A percentile compares a stretch with the other conserved stretches of the same genome.
phyloP scores from a whole-genome alignment of 768 basidiomycete species.

The Calvatia gigantea region DNA sequence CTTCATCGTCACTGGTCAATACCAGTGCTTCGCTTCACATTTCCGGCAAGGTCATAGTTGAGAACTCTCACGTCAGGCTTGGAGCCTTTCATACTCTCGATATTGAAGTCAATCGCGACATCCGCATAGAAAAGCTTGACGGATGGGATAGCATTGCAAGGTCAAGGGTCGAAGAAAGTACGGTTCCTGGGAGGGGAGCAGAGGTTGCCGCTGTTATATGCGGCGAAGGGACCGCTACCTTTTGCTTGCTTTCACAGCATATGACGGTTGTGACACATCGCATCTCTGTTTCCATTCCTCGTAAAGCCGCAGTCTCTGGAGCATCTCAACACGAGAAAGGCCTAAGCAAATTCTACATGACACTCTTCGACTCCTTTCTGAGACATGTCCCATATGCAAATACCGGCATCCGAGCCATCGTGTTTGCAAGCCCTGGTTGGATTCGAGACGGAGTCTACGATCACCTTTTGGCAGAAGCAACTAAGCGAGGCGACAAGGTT shows the following conservation, averaged over 20 bases:
- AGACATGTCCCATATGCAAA: slow-evolving; percentile 86
- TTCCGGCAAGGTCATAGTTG: slow-evolving; percentile 78
- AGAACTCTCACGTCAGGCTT: slow-evolving; percentile 87
- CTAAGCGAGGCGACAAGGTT: slow-evolving; percentile 74
- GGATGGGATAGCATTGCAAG: slow-evolving; percentile 93
- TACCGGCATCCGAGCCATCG: slow-evolving; percentile 76
- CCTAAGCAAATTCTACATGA: slow-evolving; percentile 75
- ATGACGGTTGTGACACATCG: slow-evolving; percentile 94
- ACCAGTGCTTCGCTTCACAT: slow-evolving; percentile 72
- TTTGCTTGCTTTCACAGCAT: slow-evolving; percentile 94
- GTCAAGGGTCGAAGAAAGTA: slow-evolving; percentile 80
- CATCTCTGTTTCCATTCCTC: slow-evolving; percentile 83
- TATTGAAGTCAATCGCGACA: slow-evolving; percentile 85
- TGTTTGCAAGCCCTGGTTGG: slow-evolving; percentile 97
- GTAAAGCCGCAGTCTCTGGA: slow-evolving; percentile 82
- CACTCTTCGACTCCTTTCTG: slow-evolving; percentile 81
- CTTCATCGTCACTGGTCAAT: slow-evolving; percentile 28
- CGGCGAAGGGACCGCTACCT: slow-evolving; percentile 92
- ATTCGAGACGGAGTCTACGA: slow-evolving; percentile 86
- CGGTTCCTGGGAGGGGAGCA: slow-evolving; percentile 90
- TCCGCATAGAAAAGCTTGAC: slow-evolving; percentile 81
- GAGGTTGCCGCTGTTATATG: slow-evolving; percentile 96
- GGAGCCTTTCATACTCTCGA: slow-evolving; percentile 96
- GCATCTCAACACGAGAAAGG: slow-evolving; percentile 92
- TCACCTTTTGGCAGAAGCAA: slow-evolving; percentile 80